Base-by-base conservation (phyloP, 2,329 filamentous ascomycete genomes). In the Penicillium freii region DNA sequence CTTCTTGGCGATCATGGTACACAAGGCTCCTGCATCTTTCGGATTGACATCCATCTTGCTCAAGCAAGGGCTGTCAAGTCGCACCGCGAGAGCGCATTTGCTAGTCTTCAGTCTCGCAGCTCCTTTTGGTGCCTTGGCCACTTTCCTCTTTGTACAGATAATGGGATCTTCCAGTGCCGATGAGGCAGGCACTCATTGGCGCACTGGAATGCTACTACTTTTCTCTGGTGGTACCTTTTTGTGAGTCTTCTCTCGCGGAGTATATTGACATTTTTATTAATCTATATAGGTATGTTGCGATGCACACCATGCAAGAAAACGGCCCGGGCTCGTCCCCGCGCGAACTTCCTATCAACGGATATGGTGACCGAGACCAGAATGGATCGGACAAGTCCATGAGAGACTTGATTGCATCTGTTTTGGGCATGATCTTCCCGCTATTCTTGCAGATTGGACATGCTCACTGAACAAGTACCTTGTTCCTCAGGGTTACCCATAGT, bases 211-310 rank as follows among this genome's bases (percentile, higher is more conserved):
- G 81, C 78, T 97, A 43, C 79, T 99, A 9, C 79, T 97, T n/a
- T 99, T 99, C 72, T 96, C 91, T 0, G 94, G 89, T 0, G 94
- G 94, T 17, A 99, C 94, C 0, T 99, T 99, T 71, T 76, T 99
- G 88, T 97, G 78, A 84, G 90, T 81, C 43, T 33, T 21, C 45
- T 38, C 17, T 58, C 19, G 15, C 1, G 17, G 33, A 42, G 13
- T 17, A n/a, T 51, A 36, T 11, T 54, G 6, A 34, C 21, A 51
- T 66, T 46, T 63, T 61, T 62, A 50, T 64, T 58, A 9, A 47
- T 45, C 10, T 21, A 2, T 48, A 15, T 62, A 95, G 91, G 66
- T 96, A 97, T 70, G 94, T 99, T 43, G 94, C 94, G 1, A 97
- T 97, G 92, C 94, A 99, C 71, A 92, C 92, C 0, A 96, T 97